Percentiles rank a stretch among this genome's conserved stretches.
Conservation (phyloP, 495 filamentous ascomycete species). For the Neurospora intermedia region DNA sequence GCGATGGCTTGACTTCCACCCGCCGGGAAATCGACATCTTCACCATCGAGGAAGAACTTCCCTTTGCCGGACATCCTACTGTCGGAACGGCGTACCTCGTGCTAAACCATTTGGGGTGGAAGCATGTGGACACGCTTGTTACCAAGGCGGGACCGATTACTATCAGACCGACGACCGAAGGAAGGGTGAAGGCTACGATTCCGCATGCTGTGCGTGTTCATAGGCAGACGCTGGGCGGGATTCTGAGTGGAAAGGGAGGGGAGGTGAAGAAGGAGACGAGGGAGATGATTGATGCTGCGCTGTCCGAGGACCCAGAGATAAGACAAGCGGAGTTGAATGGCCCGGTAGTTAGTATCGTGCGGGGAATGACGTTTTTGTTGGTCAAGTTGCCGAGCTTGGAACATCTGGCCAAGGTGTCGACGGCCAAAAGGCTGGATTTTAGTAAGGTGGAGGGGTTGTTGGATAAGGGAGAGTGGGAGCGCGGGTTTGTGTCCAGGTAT, state of each 20-base stretch:
- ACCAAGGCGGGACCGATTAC: constrained; percentile 52
- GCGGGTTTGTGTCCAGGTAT: constrained; percentile 43
- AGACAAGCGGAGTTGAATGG: constrained; percentile 25
- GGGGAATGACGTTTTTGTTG: constrained; percentile 57
- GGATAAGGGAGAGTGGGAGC: constrained; percentile 47
- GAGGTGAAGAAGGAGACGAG: neutral
- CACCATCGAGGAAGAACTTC: constrained; percentile 48
- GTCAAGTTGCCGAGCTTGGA: constrained; percentile 39
- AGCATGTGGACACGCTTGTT: constrained; percentile 31
- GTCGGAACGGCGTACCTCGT: constrained; percentile 56
- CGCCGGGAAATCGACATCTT: constrained; percentile 58
- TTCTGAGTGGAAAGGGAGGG: neutral
- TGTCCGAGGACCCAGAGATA: constrained; percentile 18
- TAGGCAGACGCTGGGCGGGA: constrained; percentile 16
- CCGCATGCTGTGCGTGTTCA: constrained; percentile 61
- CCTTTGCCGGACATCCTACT: constrained; percentile 72
- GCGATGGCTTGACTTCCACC: neutral
- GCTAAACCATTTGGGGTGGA: constrained; percentile 23
- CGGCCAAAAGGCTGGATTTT: constrained; percentile 19
- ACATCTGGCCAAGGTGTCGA: constrained; percentile 26
- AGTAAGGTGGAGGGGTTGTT: constrained; percentile 20
- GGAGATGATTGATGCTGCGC: constrained; percentile 1
- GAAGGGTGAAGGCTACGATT: constrained; percentile 41
- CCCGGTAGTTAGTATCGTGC: constrained; percentile 53
- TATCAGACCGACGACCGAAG: constrained; percentile 7